Evolutionary conservation across 176 grass and related monocot genomes (phyloP), one percentile per base, ranked within the genome.

Genomic region (Oryza longistaminata): DNA sequence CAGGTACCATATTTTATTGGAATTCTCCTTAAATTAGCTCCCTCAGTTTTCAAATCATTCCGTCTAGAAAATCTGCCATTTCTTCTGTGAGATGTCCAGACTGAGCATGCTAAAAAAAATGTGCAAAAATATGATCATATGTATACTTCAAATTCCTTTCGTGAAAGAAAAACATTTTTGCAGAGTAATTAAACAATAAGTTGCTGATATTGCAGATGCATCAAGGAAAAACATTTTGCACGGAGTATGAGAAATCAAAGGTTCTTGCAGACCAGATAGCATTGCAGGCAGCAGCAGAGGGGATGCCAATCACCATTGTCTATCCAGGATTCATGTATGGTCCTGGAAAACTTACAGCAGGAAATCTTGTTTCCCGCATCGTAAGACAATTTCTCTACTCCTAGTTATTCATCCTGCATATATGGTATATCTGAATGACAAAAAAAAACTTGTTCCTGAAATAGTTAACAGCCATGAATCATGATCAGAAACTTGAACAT

Each of bases 161-260:
- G 49, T 8, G 6, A 60, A 7, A n/a, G 19, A 60, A 60, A n/a
- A 35, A 49, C 24, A 55, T 39, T 19, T 87, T 74, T 46, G 8
- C 22, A 21, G 3, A 1, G 11, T 31, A n/a, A n/a, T n/a, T n/a
- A 39, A 2, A 27, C 21, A 35, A 29, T 22, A 12, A 80, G 10
- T 88, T 81, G 6, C 39, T 89, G 6, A 76, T 58, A 68, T 85
- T 80, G 65, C 93, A 96, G 93, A 76, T 92, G 71, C 91, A 98
- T 85, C 81, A 81, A 66, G 88, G 84, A n/a, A 95, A 96, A 68
- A 33, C 78, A 79, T 95, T 96, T 71, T 98, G 91, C 88, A 98
- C 96, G 15, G 93, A 98, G 77, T 94, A 98, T 81, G 96, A 98
- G 80, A 98, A 94, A 84, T 98, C 96, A 70, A 98, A 98, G 71